Conservation (phyloP, 1,284 basidiomycete genomes). For the Chalciporus sp. region DNA sequence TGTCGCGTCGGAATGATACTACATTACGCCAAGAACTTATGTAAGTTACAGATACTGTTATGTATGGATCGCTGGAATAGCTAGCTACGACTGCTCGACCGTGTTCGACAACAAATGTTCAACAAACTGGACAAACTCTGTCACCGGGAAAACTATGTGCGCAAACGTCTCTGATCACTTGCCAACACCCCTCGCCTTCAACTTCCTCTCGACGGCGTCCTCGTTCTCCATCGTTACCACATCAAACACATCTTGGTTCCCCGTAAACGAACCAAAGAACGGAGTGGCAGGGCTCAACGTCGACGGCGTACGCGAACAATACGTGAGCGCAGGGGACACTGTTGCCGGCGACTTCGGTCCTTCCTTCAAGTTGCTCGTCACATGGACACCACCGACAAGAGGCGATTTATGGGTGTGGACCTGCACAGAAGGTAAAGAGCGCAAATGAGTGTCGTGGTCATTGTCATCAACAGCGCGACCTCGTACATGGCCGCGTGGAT, state of each 20-base stretch:
- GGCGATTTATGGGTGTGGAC: conserved; percentile 18
- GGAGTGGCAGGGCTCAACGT: conserved; percentile 66
- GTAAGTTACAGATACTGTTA: too few species aligned
- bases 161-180: conserved; percentile 17
- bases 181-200: conserved; percentile 20
- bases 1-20: too few species aligned
- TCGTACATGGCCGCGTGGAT: conserved; percentile 17
- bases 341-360: conserved; percentile 43
- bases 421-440: conserved; percentile 14
- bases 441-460: conserved; percentile 7
- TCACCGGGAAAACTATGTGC: background rate
- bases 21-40: background rate
- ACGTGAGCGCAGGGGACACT: conserved; percentile 62
- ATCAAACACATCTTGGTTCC: conserved; percentile 31
- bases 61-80: background rate
- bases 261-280: conserved; percentile 45
- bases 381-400: conserved; percentile 11
- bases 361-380: conserved; percentile 15
- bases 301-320: conserved; percentile 57
- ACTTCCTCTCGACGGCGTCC: conserved; percentile 26
- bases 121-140: background rate
- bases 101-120: too few species aligned
- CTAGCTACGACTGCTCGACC: background rate
- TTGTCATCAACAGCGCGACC: conserved; percentile 3
- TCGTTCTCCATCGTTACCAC: conserved; percentile 25